phyloP scores from a whole-genome alignment of 495 filamentous ascomycete species.

The Penicillium subrubescens region DNA sequence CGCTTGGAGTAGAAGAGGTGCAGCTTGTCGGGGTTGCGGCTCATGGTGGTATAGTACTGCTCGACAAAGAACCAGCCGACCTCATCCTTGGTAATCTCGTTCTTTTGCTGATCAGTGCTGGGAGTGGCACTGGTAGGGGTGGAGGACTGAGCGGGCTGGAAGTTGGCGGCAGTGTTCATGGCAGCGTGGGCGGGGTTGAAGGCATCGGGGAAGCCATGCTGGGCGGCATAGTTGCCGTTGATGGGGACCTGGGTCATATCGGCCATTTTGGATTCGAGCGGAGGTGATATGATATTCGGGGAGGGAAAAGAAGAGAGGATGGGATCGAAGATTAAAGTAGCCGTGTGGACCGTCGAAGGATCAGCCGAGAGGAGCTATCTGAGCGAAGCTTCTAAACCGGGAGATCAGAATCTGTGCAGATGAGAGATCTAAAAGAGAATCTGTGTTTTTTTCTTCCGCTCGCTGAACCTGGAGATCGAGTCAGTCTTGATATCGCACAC shows the following conservation, averaged over 20 bases:
- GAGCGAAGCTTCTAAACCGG: neutral
- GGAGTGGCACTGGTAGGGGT: slow-evolving; percentile 46
- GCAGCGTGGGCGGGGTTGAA: slow-evolving; percentile 40
- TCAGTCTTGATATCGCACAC: slow-evolving; percentile 11
- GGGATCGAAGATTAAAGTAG: slow-evolving; percentile 22
- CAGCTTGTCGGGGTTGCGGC: slow-evolving; percentile 89
- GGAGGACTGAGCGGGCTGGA: slow-evolving; percentile 48
- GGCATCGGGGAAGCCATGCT: slow-evolving; percentile 45
- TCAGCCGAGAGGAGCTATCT: slow-evolving; percentile 9
- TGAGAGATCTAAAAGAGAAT: slow-evolving; percentile 8
- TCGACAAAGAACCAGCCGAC: slow-evolving; percentile 99
- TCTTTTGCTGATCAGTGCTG: slow-evolving; percentile 43
- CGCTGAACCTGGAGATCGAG: slow-evolving; percentile 7
- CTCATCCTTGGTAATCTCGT: slow-evolving; percentile 71
- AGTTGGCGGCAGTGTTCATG: slow-evolving; percentile 44
- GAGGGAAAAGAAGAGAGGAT: slow-evolving; percentile 13
- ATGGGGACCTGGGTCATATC: slow-evolving; percentile 47
- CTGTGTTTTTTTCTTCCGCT: slow-evolving; percentile 6
- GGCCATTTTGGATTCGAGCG: slow-evolving; percentile 36
- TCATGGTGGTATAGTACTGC: slow-evolving; percentile 97
- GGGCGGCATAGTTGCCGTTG: slow-evolving; percentile 49
- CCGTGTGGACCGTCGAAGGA: slow-evolving; percentile 12
- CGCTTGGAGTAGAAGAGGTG: slow-evolving; percentile 84
- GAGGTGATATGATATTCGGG: slow-evolving; percentile 6
- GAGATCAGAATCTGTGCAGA: neutral